Evolutionary conservation across 495 filamentous ascomycete species (phyloP), one percentile per base, ranked within the genome.

Genomic region (Arthonia radiata): DNA sequence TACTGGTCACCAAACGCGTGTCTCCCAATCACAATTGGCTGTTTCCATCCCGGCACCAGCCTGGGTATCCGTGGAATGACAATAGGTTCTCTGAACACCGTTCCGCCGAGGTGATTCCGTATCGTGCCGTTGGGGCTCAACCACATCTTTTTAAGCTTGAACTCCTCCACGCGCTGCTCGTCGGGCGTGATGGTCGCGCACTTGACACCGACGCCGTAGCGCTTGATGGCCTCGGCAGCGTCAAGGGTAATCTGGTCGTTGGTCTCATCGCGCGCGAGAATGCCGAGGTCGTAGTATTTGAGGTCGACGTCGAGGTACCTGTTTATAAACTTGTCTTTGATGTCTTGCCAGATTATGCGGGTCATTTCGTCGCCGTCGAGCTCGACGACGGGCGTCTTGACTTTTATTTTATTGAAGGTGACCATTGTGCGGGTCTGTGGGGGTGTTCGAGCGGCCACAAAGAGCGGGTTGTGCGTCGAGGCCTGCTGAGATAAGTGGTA

Each of bases 361-460:
- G 86, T 97, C 86, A 97, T 97, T 56, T 97, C 86, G 60, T 97
- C 86, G 41, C 86, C 86, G 50, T 97, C 86, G 44, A 97, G 61
- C 50, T 61, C 58, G 50, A 97, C 86, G 43, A 97, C 67, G 32
- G 86, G 86, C 53, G 89, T 94, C 66, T 82, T 72, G 47, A 93
- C 82, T 60, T 86, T 78, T 59, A 93, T 93, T 68, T 90, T 92
- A n/a, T n/a, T n/a, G n/a, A n/a, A n/a, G n/a, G n/a, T n/a, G n/a
- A n/a, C n/a, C n/a, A n/a, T n/a, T n/a, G n/a, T n/a, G n/a, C n/a
- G n/a, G n/a, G n/a, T n/a, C n/a, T n/a, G n/a, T n/a, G n/a, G n/a
- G n/a, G n/a, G n/a, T n/a, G n/a, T n/a, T n/a, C n/a, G n/a, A n/a
- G n/a, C n/a, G n/a, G n/a, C n/a, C n/a, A n/a, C n/a, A n/a, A n/a